These are phyloP conservation scores for Fusarium metavorans DNA, from an alignment of 2,329 filamentous ascomycete genomes.

Conservation along the genomic window DNA sequence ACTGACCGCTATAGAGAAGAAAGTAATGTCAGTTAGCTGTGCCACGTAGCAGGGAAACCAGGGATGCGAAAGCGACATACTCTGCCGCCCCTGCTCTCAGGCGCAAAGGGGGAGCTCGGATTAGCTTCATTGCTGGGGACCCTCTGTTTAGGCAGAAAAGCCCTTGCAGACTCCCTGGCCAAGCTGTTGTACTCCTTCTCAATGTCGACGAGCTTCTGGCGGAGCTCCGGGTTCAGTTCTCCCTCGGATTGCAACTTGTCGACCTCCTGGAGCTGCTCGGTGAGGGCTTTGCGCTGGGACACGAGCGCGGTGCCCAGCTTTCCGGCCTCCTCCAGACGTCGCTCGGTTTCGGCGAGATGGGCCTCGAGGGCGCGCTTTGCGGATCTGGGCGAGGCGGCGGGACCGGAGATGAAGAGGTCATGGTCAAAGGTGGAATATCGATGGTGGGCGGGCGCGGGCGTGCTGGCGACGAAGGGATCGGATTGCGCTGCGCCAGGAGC, in stretches of 20 bases:
- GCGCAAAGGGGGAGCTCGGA: conserved; percentile 64
- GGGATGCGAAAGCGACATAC: conserved; percentile 54
- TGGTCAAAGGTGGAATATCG: conserved; percentile 88
- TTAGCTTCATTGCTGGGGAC: conserved; percentile 76
- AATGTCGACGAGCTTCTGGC: conserved; percentile 84
- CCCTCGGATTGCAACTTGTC: conserved; percentile 80
- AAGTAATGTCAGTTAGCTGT: conserved; percentile 17
- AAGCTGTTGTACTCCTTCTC: conserved; percentile 97
- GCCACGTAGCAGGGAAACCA: neutral
- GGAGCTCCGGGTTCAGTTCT: conserved; percentile 85
- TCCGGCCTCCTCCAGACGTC: conserved; percentile 90
- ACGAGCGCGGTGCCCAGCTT: conserved; percentile 89
- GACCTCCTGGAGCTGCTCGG: conserved; percentile 85
- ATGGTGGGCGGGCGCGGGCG: conserved; percentile 63
- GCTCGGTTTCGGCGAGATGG: conserved; percentile 92
- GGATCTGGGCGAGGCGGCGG: conserved; percentile 83
- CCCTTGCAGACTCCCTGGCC: conserved; percentile 87
- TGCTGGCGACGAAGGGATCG: conserved; percentile 70
- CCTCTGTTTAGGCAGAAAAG: conserved; percentile 87
- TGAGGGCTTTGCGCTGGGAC: conserved; percentile 85
- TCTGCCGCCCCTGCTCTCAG: conserved; percentile 64
- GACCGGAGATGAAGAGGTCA: conserved; percentile 81
- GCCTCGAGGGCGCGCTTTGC: conserved; percentile 90
- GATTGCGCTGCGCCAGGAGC: conserved; percentile 52
- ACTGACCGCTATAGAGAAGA: conserved; percentile 68